Base-by-base conservation (phyloP, 768 basidiomycete species). In the Russula abietina region DNA sequence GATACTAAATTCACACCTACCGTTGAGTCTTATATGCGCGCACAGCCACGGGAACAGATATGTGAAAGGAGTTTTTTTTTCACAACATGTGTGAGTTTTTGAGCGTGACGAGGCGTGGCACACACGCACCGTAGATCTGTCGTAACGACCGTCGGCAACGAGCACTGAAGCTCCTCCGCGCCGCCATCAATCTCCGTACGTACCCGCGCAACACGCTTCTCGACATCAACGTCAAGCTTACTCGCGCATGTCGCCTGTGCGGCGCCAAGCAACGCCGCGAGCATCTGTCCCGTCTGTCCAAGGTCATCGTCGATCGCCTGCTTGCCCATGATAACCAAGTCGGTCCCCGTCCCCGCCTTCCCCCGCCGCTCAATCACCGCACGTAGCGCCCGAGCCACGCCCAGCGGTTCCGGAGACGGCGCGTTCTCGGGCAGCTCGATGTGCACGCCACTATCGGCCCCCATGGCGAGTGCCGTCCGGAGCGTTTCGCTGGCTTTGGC, bases 301-400 rank as follows among this genome's bases (percentile, higher is more conserved):
- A 91, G 81, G 73, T 99, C 97, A 69, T 96, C 95, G 76, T 99
- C 97, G 68, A 99, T 99, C 16, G 96, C 88, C 74, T 99, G 97
- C 76, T 99, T 99, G 3, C 97, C 97, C 76, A 98, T 80, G 59
- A 99, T 94, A 43, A 99, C 89, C 60, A 98, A 68, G 70, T 98
- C 96, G 10, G 91, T 81, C 41, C 77, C 79, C 17, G 75, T 79
- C 58, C 78, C 55, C 46, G 3, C 26, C 4, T 78, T 76, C 68
- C 79, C 75, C 72, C 86, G 80, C 38, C 80, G 79, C 56, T 84
- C 79, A 57, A 98, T 87, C 69, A 94, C 68, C 3, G 87, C 88
- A 45, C 81, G 82, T 64, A 99, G 81, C 1, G 91, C 85, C 70
- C 91, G 89, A 48, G 96, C 96, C 41, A 99, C 85, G 3, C 88